Base-by-base conservation (phyloP, 768 basidiomycete species). In the Boletus reticulatus region DNA sequence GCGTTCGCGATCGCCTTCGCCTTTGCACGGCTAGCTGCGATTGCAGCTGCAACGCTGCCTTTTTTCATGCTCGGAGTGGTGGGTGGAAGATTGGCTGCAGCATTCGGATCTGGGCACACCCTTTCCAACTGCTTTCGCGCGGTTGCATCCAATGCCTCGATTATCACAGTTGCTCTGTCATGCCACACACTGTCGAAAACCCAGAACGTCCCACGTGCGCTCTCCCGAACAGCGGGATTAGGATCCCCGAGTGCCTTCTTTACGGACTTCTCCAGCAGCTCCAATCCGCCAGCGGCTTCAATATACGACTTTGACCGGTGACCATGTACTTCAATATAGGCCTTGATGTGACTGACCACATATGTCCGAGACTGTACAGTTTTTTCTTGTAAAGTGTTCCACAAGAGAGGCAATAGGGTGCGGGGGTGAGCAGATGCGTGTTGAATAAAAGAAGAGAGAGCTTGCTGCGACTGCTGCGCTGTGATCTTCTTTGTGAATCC, bases 401-500 rank as follows among this genome's bases (percentile, higher is more conserved):
- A 86, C 19, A 98, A 72, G 44, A 92, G 78, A 11, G 88, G 79
- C 4, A 95, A 69, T 52, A 90, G 67, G 4, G 81, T 69, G 29
- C 87, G 84, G 11, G 94, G 86, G 58, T 86, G 88, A 45, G 84
- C 77, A 4, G 91, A 86, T 3, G 86, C 82, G 62, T 88, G 72
- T 2, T 76, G 77, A 19, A 98, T 82, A 55, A 98, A 76, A n/a
- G 78, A 72, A 2, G 79, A 78, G 10, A 92, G 80, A 2, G 84
- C 78, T 3, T 80, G 76, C 68, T 98, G 97, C 1, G 95, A 91
- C 56, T 88, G 88, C 53, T 92, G 87, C 5, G 89, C 92, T 22
- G 85, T 82, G 46, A 98, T 85, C 70, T 95, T 96, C 74, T 99
- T 99, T 32, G 95, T 98, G 52, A 91, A 85, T 9, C 85, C 86